A percentile compares a stretch with the other conserved stretches of the same genome.
These are phyloP conservation scores for Peronospora destructor DNA, from an alignment of 352 stramenopile species.

Conservation along the genomic window DNA sequence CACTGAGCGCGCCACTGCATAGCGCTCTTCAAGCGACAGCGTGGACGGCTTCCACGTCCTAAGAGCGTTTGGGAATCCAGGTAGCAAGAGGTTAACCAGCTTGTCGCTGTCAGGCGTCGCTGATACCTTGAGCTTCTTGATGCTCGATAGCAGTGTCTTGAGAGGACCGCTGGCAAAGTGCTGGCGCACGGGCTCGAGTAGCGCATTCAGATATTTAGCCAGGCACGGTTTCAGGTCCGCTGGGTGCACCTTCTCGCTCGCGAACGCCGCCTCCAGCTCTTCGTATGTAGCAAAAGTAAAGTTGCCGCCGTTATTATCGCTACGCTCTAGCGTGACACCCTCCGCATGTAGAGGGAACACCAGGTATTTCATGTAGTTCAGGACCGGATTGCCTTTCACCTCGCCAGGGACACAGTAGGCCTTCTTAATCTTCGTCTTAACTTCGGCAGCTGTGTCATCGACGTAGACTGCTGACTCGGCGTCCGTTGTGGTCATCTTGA, in stretches of 20 bases:
- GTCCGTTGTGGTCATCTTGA: constrained; percentile 99
- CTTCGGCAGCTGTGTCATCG: constrained; percentile 91
- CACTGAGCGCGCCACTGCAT: constrained; percentile 73
- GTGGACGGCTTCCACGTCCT: constrained; percentile 69
- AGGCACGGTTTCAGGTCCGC: constrained; percentile 94
- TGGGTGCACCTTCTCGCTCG: constrained; percentile 89
- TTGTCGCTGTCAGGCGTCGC: constrained; percentile 60
- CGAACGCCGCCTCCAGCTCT: constrained; percentile 90
- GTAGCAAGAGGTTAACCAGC: constrained; percentile 53
- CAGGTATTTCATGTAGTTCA: constrained; percentile 96
- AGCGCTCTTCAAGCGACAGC: constrained; percentile 78
- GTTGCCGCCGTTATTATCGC: constrained; percentile 79
- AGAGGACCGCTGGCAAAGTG: constrained; percentile 93
- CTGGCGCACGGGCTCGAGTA: constrained; percentile 93
- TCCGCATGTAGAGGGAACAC: constrained; percentile 85
- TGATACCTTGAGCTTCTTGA: constrained; percentile 85
- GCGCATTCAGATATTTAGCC: constrained; percentile 88
- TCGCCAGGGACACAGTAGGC: constrained; percentile 93
- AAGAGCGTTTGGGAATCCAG: constrained; percentile 53
- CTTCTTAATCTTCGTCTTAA: constrained; percentile 98
- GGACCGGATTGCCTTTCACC: constrained; percentile 88
- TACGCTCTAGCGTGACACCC: constrained; percentile 71
- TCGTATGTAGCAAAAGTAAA: constrained; percentile 86
- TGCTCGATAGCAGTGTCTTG: constrained; percentile 93
- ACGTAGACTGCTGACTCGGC: constrained; percentile 97